phyloP scores from a whole-genome alignment of 2,329 filamentous ascomycete genomes.

The Alternaria panax region DNA sequence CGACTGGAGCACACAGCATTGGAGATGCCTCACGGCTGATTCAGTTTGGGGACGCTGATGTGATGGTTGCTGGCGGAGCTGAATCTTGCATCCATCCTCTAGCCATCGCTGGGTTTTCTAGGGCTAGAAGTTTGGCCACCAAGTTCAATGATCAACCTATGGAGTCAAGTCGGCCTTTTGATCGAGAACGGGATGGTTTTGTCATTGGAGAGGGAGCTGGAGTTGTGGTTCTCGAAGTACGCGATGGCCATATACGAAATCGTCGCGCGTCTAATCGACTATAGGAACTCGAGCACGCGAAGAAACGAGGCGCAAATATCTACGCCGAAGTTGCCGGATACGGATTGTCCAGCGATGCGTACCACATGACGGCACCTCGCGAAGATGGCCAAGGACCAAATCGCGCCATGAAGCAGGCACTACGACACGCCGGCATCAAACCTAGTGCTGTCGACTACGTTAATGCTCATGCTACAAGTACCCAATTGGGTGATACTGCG shows the following conservation, averaged over 20 bases:
- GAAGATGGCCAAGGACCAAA: conserved; percentile 83
- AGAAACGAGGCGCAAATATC: conserved; percentile 76
- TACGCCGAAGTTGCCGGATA: conserved; percentile 92
- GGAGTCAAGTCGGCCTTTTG: conserved; percentile 85
- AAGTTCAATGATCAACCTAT: conserved; percentile 76
- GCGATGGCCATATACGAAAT: neutral
- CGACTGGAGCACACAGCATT: conserved; percentile 92
- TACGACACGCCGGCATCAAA: conserved; percentile 73
- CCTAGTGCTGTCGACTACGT: conserved; percentile 84
- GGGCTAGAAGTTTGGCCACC: conserved; percentile 85
- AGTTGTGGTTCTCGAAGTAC: conserved; percentile 80
- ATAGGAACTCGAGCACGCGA: conserved; percentile 84
- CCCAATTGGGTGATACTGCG: conserved; percentile 81
- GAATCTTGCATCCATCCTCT: conserved; percentile 97
- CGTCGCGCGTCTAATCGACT: conserved; percentile 13
- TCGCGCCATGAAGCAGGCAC: conserved; percentile 82
- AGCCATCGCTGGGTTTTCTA: conserved; percentile 88
- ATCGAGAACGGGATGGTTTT: conserved; percentile 79
- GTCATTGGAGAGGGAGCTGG: conserved; percentile 93
- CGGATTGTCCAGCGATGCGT: conserved; percentile 86
- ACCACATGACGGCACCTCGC: conserved; percentile 91
- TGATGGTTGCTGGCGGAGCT: conserved; percentile 95
- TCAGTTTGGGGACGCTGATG: conserved; percentile 85
- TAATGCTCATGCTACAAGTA: conserved; percentile 95
- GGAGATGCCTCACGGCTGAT: conserved; percentile 95